Base-by-base conservation (phyloP, 75 land plant species). In the Selaginella tamariscina region DNA sequence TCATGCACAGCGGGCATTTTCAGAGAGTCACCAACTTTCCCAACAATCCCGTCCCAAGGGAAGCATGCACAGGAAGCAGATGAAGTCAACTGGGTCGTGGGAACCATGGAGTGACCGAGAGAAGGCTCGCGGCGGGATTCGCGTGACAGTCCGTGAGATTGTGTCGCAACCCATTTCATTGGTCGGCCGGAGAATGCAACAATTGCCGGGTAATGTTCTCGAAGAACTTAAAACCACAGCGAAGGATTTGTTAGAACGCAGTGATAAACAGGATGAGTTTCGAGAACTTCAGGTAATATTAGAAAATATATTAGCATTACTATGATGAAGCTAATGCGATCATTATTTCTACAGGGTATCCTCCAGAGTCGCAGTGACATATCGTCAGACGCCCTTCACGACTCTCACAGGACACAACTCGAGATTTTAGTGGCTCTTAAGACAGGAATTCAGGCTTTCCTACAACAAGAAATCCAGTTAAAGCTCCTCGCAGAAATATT, bases 401-500 rank as follows among this genome's bases (percentile, higher is more conserved):
- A 39, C 11, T 39, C 49, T 5, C 49, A 39, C 49, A 5, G 49
- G 5, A 39, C 49, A 5, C 49, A 39, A 15, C 11, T 39, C 15
- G 49, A 39, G 49, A 39, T 39, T 15, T 39, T 39, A 15, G 49
- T 39, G 5, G 49, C 49, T 39, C 11, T 39, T 39, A 39, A 39
- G 49, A 39, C 49, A 15, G 49, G 49, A 39, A 39, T 5, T 15
- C 66, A n/a, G 32, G 77, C 69, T 27, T 90, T 71, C 66, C 32
- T 94, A 13, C 72, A 77, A 1, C 57, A 65, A 9, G 84, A 85
- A 59, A 72, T 23, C 39, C 54, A 59, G 0, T 74, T 23, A 68
- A 64, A 28, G 91, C 88, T 70, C 15, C 56, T 94, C 66, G 73
- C 77, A n/a, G 99, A 94, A 54, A 78, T 94, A 29, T 85, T 89